phyloP scores from a whole-genome alignment of 2,329 filamentous ascomycete genomes.

The Epichloe uncinata region DNA sequence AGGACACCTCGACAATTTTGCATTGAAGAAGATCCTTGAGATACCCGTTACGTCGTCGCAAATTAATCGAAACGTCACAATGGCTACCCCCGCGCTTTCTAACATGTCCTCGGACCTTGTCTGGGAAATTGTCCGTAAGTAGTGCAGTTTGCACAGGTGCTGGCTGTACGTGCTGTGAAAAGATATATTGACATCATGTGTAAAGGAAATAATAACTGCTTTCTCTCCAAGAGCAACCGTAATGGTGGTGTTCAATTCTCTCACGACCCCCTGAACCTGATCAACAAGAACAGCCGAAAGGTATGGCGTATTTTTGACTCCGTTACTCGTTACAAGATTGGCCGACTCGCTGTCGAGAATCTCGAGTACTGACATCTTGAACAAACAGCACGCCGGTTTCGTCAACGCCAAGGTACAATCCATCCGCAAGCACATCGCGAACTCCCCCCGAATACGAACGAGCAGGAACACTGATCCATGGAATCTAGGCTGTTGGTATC shows the following conservation, averaged over 20 bases:
- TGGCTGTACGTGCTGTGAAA: background rate
- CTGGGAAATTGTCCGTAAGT: conserved; percentile 93
- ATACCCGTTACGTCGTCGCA: conserved; percentile 11
- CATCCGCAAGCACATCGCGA: conserved; percentile 1
- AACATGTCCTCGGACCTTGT: conserved; percentile 83
- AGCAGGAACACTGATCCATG: conserved; percentile 10
- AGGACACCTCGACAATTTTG: conserved; percentile 14
- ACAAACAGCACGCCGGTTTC: conserved; percentile 68
- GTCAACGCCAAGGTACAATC: conserved; percentile 75
- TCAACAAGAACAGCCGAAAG: conserved; percentile 86
- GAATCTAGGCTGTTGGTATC: conserved; percentile 65
- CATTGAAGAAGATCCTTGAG: conserved; percentile 11
- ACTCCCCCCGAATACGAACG: background rate
- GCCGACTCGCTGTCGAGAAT: background rate
- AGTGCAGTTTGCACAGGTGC: conserved; percentile 14
- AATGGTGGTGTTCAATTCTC: conserved; percentile 81
- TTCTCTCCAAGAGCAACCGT: conserved; percentile 77
- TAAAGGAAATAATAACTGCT: conserved; percentile 74
- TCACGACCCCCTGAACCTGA: conserved; percentile 84
- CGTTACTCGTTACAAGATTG: background rate
- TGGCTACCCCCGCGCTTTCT: conserved; percentile 41
- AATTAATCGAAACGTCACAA: conserved; percentile 32
- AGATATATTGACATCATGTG: background rate
- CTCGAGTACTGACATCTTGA: conserved; percentile 21
- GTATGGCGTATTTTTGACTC: conserved; percentile 29